phyloP scores from a whole-genome alignment of 106 monocot species.

The Acorus gramineus region DNA sequence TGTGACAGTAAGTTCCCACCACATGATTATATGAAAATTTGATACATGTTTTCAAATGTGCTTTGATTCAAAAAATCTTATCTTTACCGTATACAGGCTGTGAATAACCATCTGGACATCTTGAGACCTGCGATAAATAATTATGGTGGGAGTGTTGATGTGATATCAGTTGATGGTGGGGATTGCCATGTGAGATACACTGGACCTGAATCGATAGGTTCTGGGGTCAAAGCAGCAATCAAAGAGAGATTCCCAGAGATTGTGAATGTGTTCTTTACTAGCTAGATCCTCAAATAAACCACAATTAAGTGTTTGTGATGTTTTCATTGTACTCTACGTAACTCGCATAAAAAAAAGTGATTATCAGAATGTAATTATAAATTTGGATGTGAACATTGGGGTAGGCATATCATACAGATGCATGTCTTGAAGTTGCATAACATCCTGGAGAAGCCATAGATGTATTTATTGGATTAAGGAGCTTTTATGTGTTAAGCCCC shows the following conservation, averaged over 20 bases:
- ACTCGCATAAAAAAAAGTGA: no score
- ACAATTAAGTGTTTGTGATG: no score
- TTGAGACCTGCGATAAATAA: slow-evolving; percentile 83
- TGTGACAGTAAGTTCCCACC: slow-evolving; percentile 28
- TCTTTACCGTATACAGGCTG: slow-evolving; percentile 25
- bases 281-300: background rate
- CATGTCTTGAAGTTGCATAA: no score
- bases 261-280: slow-evolving; percentile 43
- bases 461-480: no score
- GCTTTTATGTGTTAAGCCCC: no score
- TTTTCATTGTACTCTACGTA: no score
- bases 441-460: no score
- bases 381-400: no score
- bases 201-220: slow-evolving; percentile 74
- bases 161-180: slow-evolving; percentile 42
- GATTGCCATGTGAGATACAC: slow-evolving; percentile 36
- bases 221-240: slow-evolving; percentile 88
- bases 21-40: no score
- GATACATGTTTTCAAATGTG: no score
- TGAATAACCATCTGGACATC: slow-evolving; percentile 75
- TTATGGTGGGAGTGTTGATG: slow-evolving; percentile 79
- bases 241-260: slow-evolving; percentile 91
- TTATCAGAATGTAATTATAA: no score
- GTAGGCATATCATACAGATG: no score
- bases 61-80: background rate